Evolutionary conservation across 768 basidiomycete genomes (phyloP), one percentile per base, ranked within the genome.

Genomic region (Xanthoconium purpureum): DNA sequence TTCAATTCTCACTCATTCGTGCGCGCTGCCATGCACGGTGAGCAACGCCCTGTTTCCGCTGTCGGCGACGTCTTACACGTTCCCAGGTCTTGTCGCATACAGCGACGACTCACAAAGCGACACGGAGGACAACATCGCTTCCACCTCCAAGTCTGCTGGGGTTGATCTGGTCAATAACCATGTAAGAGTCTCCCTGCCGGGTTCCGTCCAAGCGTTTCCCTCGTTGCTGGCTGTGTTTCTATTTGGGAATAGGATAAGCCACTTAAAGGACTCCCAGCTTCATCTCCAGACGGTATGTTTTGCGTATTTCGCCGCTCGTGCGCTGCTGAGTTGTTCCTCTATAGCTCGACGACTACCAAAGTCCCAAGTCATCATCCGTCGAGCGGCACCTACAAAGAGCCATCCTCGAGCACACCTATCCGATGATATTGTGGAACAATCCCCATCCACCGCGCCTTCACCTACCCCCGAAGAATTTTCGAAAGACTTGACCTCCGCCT

Each of bases 91-190:
- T 36, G 81, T 82, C 29, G 81, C 80, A 33, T 87, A 87, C 63
- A 82, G 78, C 61, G 84, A 82, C 52, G 85, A 85, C 60, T 82
- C 81, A n/a, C 78, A 77, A 20, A 84, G 81, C 58, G 85, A 84
- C 57, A 71, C 75, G 20, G 85, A 84, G 55, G 75, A 73, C 15
- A 73, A 70, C 39, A 63, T 75, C 5, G 67, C 72, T 52, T 69
- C 73, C 43, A 68, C 71, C 43, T 68, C 68, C 42, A 64, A 53
- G 49, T 50, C 49, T 20, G 46, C 47, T 49, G 54, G 49, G 20
- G 56, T 43, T 40, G 42, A 50, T 48, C 20, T 48, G 15, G 47
- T 33, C 43, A 69, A 66, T 60, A 63, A 74, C 63, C 76, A 85
- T 87, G 86, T 87, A 82, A 87, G 86, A 82, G 76, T 71, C 73